Base-by-base conservation (phyloP, 352 stramenopile genomes). In the Pythium aristosporum region DNA sequence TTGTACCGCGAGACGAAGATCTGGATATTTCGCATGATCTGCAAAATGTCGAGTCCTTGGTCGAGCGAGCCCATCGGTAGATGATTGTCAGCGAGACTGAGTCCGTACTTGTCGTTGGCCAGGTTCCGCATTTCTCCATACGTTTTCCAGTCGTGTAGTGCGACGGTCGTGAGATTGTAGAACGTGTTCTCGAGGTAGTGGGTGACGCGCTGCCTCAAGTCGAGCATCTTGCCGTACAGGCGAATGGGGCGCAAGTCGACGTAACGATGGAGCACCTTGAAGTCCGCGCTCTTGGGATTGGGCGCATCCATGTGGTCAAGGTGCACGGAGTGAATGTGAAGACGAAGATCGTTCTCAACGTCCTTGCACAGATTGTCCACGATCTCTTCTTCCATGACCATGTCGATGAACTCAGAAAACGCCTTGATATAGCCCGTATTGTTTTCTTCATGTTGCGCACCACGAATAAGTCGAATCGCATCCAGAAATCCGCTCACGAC, bases 1-100 rank as follows among this genome's bases (percentile, higher is more conserved):
- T 97, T 98, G 82, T 94, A 97, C 15, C 82, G 72, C 20, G 79
- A 79, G 13, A 96, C 88, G 53, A 97, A 97, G 46, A 96, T 89
- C 73, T 97, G 80, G 67, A 98, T 97, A 70, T 98, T 97, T 52
- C 92, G 89, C 91, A 98, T 97, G 69, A 98, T 98, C 71, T 98
- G 91, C 21, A 98, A 71, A 48, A 98, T 91, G 71, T 98, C 93
- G 34, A 98, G 67, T 10, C 89, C 91, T 64, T 95, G 84, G 64
- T 98, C 92, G 9, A 98, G 72, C 25, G 79, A 95, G 5, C 93
- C 94, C 89, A 98, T 97, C 0, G 96, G 96, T 56, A 98, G 74
- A 63, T 90, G 87, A 57, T 97, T 96, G 64, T 98, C 94, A 15
- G 83, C 75, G 12, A 98, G 68, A 43, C 85, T 82, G 21, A 98